Percentiles rank a stretch among this genome's conserved stretches.
phyloP scores from a whole-genome alignment of 2,329 filamentous ascomycete genomes.

The Epichloe brachyelytri region DNA sequence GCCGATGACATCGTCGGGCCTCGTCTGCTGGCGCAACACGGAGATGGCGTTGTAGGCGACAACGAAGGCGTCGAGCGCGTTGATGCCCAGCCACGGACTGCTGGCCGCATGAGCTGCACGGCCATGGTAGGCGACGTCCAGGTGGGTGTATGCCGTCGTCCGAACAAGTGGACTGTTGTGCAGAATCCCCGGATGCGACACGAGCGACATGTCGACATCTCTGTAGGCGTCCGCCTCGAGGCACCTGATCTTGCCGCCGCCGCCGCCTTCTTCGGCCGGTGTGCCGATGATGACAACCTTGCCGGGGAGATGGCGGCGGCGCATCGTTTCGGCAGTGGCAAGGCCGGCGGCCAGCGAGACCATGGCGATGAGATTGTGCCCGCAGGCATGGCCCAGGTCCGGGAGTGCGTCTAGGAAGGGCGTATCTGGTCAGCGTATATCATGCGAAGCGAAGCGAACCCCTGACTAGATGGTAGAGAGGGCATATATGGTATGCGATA shows the following conservation, averaged over 20 bases:
- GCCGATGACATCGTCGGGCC: constrained; percentile 35
- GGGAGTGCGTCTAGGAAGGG: constrained; percentile 26
- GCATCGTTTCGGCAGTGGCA: constrained; percentile 31
- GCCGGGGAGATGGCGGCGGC: constrained; percentile 26
- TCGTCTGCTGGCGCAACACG: constrained; percentile 41
- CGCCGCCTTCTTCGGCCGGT: constrained; percentile 32
- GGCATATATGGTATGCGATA: neutral
- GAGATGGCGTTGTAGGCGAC: constrained; percentile 33
- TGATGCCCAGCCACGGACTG: constrained; percentile 43
- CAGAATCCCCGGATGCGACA: constrained; percentile 20
- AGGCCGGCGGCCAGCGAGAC: constrained; percentile 32
- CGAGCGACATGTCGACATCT: constrained; percentile 10
- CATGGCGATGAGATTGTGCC: constrained; percentile 34
- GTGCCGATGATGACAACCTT: constrained; percentile 35
- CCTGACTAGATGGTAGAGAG: neutral
- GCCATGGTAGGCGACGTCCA: constrained; percentile 40
- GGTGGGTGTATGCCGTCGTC: constrained; percentile 36
- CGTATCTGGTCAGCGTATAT: neutral
- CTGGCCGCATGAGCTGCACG: constrained; percentile 41
- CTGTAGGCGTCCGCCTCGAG: constrained; percentile 27
- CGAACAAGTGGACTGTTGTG: constrained; percentile 32
- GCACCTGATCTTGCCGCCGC: constrained; percentile 34
- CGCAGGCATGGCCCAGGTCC: constrained; percentile 36
- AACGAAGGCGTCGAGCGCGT: constrained; percentile 43
- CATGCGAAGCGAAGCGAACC: neutral